phyloP scores from a whole-genome alignment of 495 filamentous ascomycete genomes.

The Penicillium longicatenatum region DNA sequence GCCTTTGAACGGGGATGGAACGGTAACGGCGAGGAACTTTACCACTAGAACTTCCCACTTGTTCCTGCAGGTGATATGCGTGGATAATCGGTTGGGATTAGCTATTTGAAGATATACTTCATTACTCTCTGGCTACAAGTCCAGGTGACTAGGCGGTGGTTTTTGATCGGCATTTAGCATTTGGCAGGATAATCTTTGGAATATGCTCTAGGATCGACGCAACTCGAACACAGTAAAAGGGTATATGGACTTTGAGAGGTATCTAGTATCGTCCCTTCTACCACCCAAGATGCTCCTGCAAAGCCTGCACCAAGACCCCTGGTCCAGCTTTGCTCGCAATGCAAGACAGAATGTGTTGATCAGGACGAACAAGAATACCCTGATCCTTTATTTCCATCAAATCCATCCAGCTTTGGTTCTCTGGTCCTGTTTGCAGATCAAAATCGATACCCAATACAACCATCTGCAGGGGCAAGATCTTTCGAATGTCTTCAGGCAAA shows the following conservation, averaged over 20 bases:
- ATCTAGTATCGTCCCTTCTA: neutral
- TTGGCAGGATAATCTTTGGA: neutral
- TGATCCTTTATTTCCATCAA: conserved; percentile 21
- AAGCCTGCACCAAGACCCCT: conserved; percentile 7
- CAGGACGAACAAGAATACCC: conserved; percentile 34
- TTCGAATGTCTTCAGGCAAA: neutral
- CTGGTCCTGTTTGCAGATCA: conserved; percentile 17
- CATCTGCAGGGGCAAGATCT: neutral
- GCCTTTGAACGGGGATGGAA: too few species aligned
- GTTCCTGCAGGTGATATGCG: too few species aligned
- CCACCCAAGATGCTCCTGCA: conserved; percentile 18
- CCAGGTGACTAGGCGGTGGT: too few species aligned
- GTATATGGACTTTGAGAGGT: neutral
- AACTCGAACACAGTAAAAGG: neutral
- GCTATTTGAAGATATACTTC: too few species aligned
- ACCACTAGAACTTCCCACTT: too few species aligned
- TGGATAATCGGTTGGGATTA: too few species aligned
- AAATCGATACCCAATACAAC: conserved; percentile 2
- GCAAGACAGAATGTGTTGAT: conserved; percentile 38
- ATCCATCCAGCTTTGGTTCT: conserved; percentile 17
- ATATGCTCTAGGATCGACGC: neutral
- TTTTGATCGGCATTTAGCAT: too few species aligned
- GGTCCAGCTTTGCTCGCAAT: conserved; percentile 4
- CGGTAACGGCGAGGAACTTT: too few species aligned
- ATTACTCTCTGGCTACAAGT: too few species aligned